Percentiles rank a stretch among this genome's conserved stretches.
Conservation (phyloP, 2,329 filamentous ascomycete species). For the Cytospora mali region DNA sequence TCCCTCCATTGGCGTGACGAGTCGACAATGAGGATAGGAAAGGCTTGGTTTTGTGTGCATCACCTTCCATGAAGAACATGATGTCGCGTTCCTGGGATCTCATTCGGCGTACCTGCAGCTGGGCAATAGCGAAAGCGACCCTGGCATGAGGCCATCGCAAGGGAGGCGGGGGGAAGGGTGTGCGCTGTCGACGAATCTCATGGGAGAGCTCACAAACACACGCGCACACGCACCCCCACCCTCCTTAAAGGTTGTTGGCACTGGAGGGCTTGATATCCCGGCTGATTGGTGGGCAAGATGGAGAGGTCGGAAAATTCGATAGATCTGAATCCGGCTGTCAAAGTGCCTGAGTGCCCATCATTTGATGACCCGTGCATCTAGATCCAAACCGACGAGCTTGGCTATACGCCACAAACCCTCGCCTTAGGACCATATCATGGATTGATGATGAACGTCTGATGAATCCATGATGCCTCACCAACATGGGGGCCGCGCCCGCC, state of each 20-base stretch:
- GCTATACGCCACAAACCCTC: background rate
- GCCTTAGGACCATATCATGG: background rate
- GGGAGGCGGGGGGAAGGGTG: background rate
- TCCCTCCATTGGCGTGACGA: slow-evolving; percentile 5
- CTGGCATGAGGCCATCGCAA: background rate
- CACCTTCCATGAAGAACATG: background rate
- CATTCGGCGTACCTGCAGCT: slow-evolving; percentile 28
- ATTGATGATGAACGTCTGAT: background rate
- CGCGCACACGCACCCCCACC: background rate
- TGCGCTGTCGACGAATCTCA: slow-evolving; percentile 2
- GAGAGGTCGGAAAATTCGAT: background rate
- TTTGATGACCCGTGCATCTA: background rate
- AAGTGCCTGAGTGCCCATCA: background rate
- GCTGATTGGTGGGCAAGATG: background rate
- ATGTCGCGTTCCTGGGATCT: slow-evolving; percentile 1
- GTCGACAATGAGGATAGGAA: background rate
- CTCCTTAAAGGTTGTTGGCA: background rate
- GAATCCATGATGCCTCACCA: background rate
- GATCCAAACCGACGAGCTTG: background rate
- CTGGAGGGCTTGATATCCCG: background rate
- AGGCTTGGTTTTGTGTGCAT: background rate
- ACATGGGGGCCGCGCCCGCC: background rate
- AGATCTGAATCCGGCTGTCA: background rate
- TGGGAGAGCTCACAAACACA: background rate
- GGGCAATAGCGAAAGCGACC: background rate